Evolutionary conservation across 352 stramenopile genomes (phyloP), one percentile per base, ranked within the genome.

Genomic region (Phytophthora citrophthora): DNA sequence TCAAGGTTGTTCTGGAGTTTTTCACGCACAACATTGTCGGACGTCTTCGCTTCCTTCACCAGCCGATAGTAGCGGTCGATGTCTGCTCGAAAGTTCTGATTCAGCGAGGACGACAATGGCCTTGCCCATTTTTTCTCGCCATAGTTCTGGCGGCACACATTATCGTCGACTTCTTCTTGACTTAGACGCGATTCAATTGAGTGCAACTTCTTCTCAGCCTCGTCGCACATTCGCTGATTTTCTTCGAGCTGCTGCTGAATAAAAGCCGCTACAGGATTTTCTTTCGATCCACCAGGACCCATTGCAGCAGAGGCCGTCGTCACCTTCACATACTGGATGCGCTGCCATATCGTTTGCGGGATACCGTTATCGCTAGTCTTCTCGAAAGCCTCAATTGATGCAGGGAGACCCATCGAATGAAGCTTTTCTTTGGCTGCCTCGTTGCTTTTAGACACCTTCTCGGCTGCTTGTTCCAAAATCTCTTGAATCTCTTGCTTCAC

Each of bases 381-480:
- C 40, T 92, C 82, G 53, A 90, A 89, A 7, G 86, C 86, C 56
- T 94, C 86, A 44, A 94, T 90, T 4, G 86, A 88, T 10, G 86
- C 86, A 24, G 86, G 86, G 3, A 94, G 68, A 0, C 81, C 82
- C 51, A 94, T 61, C n/a, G 50, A 57, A 13, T 81, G 65, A 20
- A 94, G 70, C 39, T 81, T 76, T 24, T 76, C 62, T 53, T 90
- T 89, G 4, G 68, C 68, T 34, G 50, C 47, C 18, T 91, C 82
- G 29, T 82, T 92, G 15, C 61, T 79, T 15, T 75, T 72, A 3
- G 62, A 72, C 8, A 89, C 81, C 6, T 76, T 74, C 38, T 79
- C 68, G 1, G 68, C 70, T 34, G 77, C 77, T 27, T 66, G 27
- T 18, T 68, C 55, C 20, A 94, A 46, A 50, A 93, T 59, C 26